Base-by-base conservation (phyloP, 2,329 filamentous ascomycete species). In the Talaromyces sp. region DNA sequence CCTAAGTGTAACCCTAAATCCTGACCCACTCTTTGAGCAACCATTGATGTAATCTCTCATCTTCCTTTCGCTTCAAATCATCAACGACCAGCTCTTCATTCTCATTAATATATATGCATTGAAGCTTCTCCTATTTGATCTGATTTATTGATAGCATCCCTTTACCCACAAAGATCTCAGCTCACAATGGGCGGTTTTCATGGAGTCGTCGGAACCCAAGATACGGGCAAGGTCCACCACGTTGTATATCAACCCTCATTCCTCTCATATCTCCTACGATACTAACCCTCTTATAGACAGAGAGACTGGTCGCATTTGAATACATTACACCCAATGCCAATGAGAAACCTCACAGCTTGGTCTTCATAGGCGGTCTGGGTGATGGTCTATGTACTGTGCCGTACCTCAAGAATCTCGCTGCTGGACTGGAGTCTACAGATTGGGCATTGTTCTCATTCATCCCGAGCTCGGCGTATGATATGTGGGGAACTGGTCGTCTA, bases 301-400 rank as follows among this genome's bases (percentile, higher is more conserved):
- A 75, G 45, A 72, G 71, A 38, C 74, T 81, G 17, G 74, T 76
- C 47, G 75, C 78, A 13, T 81, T 81, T 67, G 80, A 81, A 70
- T 80, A 77, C 67, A 72, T 69, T 19, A 67, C 69, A 13, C 61
- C 70, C 19, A 56, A 64, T 60, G 67, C 61, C 53, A 49, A 70
- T 36, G 65, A 72, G 67, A 80, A 79, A 60, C 74, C 72, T 49
- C 72, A 86, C 74, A 84, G 81, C 31, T 76, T 88, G 59, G 76
- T 88, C 69, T 88, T 85, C 77, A 77, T 88, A 61, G 86, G 84
- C 66, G 87, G 87, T 43, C 79, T 89, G 47, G 82, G 79, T 61
- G 86, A 89, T 73, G 85, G 84, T 22, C 79, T 86, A 61, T 79
- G 81, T 64, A 85, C 82, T 5, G 84, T 87, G 7, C 74, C 78